These are phyloP conservation scores for Penicillium dipodomyicola DNA, from an alignment of 495 filamentous ascomycete genomes.

Conservation along the genomic window DNA sequence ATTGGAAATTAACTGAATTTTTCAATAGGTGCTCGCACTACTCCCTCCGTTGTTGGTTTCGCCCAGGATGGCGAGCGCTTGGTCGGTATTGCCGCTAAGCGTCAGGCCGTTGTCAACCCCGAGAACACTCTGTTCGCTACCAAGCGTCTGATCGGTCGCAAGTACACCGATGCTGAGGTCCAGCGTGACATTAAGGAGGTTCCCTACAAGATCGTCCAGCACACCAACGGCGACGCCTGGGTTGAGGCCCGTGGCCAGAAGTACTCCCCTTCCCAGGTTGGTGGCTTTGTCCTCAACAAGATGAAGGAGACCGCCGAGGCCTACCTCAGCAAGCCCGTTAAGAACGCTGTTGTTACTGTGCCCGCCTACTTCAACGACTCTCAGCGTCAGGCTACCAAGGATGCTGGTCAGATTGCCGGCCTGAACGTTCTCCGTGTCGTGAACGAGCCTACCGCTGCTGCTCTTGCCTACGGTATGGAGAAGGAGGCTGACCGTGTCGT, in stretches of 20 bases:
- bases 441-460: slow-evolving; percentile 94
- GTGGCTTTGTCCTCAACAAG: slow-evolving; percentile 94
- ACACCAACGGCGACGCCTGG: slow-evolving; percentile 98
- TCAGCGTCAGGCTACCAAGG: slow-evolving; percentile 96
- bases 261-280: slow-evolving; percentile 97
- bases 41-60: slow-evolving; percentile 95
- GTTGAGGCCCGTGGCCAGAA: slow-evolving; percentile 92
- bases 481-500: slow-evolving; percentile 89
- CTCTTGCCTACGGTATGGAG: slow-evolving; percentile 91
- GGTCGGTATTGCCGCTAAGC: slow-evolving; percentile 97
- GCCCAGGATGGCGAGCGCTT: slow-evolving; percentile 95
- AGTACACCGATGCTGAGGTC: slow-evolving; percentile 93
- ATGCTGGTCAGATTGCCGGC: slow-evolving; percentile 93
- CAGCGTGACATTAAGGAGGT: slow-evolving; percentile 98
- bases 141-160: slow-evolving; percentile 98
- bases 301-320: slow-evolving; percentile 98
- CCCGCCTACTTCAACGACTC: slow-evolving; percentile 98
- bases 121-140: slow-evolving; percentile 99
- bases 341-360: slow-evolving; percentile 95
- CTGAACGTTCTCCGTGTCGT: slow-evolving; percentile 95
- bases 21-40: slow-evolving; percentile 80
- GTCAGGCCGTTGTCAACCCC: slow-evolving; percentile 98
- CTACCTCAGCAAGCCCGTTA: slow-evolving; percentile 82
- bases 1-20: slow-evolving; percentile 17
- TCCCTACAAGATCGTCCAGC: slow-evolving; percentile 98